phyloP scores from a whole-genome alignment of 495 filamentous ascomycete genomes.

The Aspergillus taichungensis region DNA sequence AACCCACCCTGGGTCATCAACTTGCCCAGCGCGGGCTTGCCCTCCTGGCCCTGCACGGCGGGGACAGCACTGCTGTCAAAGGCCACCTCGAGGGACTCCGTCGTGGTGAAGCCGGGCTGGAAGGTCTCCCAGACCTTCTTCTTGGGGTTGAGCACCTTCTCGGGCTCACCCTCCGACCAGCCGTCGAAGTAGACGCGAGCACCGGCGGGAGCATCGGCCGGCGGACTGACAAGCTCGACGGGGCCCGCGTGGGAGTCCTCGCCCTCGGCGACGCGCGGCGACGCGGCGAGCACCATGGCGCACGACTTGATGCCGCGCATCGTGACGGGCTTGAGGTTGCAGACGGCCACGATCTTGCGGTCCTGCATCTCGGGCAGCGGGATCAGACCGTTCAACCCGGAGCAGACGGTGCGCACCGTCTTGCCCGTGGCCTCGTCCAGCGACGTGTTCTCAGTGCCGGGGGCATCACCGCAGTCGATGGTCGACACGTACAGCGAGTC shows the following conservation, averaged over 20 bases:
- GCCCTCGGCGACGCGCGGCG: conserved; percentile 65
- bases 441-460: conserved; percentile 76
- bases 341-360: conserved; percentile 88
- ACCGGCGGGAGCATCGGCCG: conserved; percentile 67
- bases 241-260: conserved; percentile 80
- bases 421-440: conserved; percentile 71
- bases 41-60: conserved; percentile 48
- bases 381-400: conserved; percentile 84
- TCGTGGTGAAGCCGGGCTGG: conserved; percentile 91
- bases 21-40: conserved; percentile 58
- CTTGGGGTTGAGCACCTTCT: conserved; percentile 91
- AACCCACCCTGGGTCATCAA: conserved; percentile 61
- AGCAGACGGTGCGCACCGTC: conserved; percentile 89
- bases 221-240: conserved; percentile 86
- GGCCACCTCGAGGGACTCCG: conserved; percentile 63
- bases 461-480: conserved; percentile 87
- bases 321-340: conserved; percentile 96
- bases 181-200: conserved; percentile 90
- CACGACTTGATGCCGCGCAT: conserved; percentile 95
- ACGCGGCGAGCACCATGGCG: conserved; percentile 95
- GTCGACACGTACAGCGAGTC: conserved; percentile 93
- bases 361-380: conserved; percentile 93
- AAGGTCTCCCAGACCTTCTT: conserved; percentile 98
- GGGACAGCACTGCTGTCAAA: conserved; percentile 60
- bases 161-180: conserved; percentile 78